Percentiles rank a stretch among this genome's conserved stretches.
Evolutionary conservation across 2,329 filamentous ascomycete species (phyloP).

Genomic region (Hypoxylon sp.): DNA sequence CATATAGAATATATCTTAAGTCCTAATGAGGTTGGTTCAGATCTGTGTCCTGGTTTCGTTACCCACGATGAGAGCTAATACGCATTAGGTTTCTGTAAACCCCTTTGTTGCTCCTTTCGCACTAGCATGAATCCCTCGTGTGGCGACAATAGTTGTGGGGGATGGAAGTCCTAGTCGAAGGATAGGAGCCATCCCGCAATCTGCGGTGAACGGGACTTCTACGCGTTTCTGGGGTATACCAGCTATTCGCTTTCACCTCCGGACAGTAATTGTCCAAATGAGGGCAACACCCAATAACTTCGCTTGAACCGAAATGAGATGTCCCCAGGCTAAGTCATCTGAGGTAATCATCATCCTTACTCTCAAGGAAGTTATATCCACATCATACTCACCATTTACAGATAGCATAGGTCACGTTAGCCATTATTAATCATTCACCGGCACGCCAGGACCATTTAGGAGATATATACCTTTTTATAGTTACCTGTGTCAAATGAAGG

Average conservation of each 20-base stretch:
- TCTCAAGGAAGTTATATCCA: no score
- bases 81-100: background rate
- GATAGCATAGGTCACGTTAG: background rate
- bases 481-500: background rate
- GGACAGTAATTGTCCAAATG: background rate
- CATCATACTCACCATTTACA: background rate
- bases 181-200: background rate
- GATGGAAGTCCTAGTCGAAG: background rate
- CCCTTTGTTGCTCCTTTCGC: background rate
- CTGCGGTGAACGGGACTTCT: background rate
- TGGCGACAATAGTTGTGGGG: background rate
- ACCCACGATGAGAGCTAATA: background rate
- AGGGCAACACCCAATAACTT: background rate
- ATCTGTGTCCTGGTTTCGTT: background rate
- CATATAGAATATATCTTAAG: background rate
- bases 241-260: background rate
- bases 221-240: background rate
- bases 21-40: background rate
- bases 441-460: no score
- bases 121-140: background rate
- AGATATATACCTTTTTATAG: no score
- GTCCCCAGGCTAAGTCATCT: no score
- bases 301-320: no score
- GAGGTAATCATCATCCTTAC: no score
- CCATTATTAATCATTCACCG: no score